Conservation (phyloP, 2,329 filamentous ascomycete genomes). For the Fusarium sp. region DNA sequence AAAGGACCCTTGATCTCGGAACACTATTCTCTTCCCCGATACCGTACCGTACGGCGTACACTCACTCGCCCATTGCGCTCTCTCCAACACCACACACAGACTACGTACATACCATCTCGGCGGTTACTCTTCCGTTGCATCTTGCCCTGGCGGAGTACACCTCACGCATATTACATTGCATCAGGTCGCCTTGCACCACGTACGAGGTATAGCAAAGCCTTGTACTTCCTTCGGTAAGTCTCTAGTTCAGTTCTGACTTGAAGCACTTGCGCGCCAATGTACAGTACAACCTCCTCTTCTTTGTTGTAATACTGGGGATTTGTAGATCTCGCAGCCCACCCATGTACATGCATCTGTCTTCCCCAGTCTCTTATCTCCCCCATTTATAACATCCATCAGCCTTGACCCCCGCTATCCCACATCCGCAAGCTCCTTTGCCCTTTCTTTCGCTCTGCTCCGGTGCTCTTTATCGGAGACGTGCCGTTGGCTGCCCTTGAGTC, state of each 20-base stretch:
- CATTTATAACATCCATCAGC: conserved; percentile 27
- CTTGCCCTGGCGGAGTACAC: conserved; percentile 9
- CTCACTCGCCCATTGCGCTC: conserved; percentile 36
- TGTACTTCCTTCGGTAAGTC: conserved; percentile 33
- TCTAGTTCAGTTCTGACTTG: conserved; percentile 8
- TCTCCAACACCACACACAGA: conserved; percentile 9
- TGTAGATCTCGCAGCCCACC: conserved; percentile 7
- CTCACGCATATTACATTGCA: conserved; percentile 18
- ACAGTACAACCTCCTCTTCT: conserved; percentile 23
- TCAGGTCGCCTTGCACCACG: conserved; percentile 27
- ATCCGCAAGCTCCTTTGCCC: conserved; percentile 30
- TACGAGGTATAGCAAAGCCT: conserved; percentile 24
- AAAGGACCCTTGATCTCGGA: conserved; percentile 22
- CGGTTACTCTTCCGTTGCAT: conserved; percentile 29
- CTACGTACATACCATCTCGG: conserved; percentile 15
- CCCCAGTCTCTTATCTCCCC: conserved; percentile 36
- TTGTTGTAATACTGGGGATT: conserved; percentile 6
- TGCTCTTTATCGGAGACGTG: conserved; percentile 33
- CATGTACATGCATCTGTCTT: conserved; percentile 10
- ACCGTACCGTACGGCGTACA: too few relatives aligned
- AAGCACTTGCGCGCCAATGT: conserved; percentile 21
- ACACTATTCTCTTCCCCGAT: conserved; percentile 31
- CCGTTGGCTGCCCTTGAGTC: conserved; percentile 20
- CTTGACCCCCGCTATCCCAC: conserved; percentile 35
- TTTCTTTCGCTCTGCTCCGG: conserved; percentile 11